These are phyloP conservation scores for Arthroderma sp. DNA, from an alignment of 2,329 filamentous ascomycete species.

Conservation along the genomic window DNA sequence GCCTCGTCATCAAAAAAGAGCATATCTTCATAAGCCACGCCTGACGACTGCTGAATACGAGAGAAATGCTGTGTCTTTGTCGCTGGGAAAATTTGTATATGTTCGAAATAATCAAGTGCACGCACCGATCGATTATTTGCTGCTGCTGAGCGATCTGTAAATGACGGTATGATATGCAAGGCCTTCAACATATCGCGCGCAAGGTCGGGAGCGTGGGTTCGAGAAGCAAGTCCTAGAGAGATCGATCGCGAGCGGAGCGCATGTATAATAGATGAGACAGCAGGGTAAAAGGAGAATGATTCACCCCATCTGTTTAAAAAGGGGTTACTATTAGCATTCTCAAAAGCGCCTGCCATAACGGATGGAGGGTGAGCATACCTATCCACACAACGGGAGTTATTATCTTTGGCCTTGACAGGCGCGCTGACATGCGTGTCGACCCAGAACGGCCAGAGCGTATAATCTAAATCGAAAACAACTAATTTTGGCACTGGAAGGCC, in stretches of 20 bases:
- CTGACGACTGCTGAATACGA: conserved; percentile 55
- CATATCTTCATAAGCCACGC: conserved; percentile 67
- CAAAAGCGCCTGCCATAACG: conserved; percentile 4
- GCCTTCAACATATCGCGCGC: conserved; percentile 68
- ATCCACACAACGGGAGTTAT: conserved; percentile 33
- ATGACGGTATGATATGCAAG: conserved; percentile 45
- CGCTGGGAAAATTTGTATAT: conserved; percentile 53
- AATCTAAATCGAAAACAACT: conserved; percentile 90
- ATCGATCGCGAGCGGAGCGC: conserved; percentile 44
- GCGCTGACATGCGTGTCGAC: conserved; percentile 80
- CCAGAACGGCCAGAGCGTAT: conserved; percentile 99
- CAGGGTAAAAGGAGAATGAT: conserved; percentile 55
- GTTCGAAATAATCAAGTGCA: conserved; percentile 42
- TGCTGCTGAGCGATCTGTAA: conserved; percentile 26
- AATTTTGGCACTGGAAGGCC: conserved; percentile 64
- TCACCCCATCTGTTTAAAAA: conserved; percentile 41
- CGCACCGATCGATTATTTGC: conserved; percentile 34
- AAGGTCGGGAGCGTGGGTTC: conserved; percentile 66
- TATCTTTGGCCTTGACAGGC: conserved; percentile 53
- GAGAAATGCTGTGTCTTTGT: conserved; percentile 80
- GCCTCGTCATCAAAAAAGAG: conserved; percentile 91
- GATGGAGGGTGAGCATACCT: conserved; percentile 16
- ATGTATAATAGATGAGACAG: conserved; percentile 55
- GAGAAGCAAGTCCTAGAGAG: conserved; percentile 60
- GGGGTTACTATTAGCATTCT: background rate